phyloP scores from a whole-genome alignment of 768 basidiomycete genomes.

The Lyophyllum atratum region DNA sequence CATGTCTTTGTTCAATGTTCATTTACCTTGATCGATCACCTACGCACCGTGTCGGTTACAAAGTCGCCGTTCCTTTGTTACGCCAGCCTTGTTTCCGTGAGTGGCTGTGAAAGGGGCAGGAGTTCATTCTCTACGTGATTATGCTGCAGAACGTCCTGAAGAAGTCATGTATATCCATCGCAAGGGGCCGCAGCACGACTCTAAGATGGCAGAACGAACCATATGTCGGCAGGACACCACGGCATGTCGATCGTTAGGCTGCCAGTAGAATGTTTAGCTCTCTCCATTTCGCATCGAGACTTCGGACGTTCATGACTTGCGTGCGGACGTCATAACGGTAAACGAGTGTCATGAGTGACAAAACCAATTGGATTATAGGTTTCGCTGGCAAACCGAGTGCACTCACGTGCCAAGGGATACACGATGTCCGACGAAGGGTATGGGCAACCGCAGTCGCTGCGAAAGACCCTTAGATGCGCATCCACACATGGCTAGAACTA shows the following conservation, averaged over 20 bases:
- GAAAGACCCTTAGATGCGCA: too few species aligned
- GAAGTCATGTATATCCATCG: too few species aligned
- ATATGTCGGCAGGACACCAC: too few species aligned
- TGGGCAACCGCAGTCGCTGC: too few species aligned
- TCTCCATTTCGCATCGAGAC: too few species aligned
- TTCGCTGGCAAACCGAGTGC: not conserved
- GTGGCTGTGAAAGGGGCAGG: not conserved
- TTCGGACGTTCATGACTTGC: not conserved
- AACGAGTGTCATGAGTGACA: not conserved
- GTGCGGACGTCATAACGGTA: not conserved
- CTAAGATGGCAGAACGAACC: not conserved
- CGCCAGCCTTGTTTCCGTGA: not conserved
- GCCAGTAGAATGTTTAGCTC: too few species aligned
- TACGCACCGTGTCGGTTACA: not conserved
- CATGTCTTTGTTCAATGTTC: not conserved
- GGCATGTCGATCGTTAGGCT: too few species aligned
- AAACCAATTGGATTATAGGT: not conserved
- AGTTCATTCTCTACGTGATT: not conserved
- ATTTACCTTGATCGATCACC: not conserved
- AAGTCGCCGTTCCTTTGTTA: not conserved
- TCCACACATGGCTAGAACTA: too few species aligned
- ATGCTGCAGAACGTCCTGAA: not conserved
- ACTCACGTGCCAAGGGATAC: not conserved
- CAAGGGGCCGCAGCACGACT: too few species aligned
- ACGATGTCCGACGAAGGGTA: not conserved